Conservation (phyloP, 768 basidiomycete species). For the Boletus sp. region DNA sequence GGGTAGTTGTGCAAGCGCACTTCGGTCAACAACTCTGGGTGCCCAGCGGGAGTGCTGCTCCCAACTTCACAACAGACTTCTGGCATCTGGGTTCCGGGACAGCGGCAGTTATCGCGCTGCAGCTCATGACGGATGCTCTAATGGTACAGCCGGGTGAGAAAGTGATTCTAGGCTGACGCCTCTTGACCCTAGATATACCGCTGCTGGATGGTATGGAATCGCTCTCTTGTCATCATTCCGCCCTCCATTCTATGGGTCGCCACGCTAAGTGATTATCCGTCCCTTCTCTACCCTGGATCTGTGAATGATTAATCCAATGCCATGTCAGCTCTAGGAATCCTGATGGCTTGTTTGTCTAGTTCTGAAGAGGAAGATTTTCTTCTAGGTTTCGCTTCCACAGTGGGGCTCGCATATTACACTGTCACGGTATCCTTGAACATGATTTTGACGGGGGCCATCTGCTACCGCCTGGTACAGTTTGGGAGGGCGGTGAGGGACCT, state of each 20-base stretch:
- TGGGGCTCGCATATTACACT: slow-evolving; percentile 3
- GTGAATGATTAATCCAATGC: background rate
- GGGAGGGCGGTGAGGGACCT: background rate
- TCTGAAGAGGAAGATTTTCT: background rate
- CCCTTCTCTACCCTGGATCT: background rate
- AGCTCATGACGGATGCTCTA: slow-evolving; percentile 31
- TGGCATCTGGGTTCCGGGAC: slow-evolving; percentile 21
- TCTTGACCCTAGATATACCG: slow-evolving; percentile 33
- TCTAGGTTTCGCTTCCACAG: background rate
- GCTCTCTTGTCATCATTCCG: slow-evolving; percentile 4
- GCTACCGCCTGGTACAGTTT: slow-evolving; percentile 6
- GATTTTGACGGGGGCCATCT: slow-evolving; percentile 10
- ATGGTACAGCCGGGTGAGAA: slow-evolving; percentile 22
- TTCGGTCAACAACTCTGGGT: slow-evolving; percentile 32
- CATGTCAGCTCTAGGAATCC: slow-evolving; percentile 5
- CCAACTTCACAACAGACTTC: slow-evolving; percentile 14
- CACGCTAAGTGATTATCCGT: slow-evolving; percentile 11
- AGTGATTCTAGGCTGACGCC: background rate
- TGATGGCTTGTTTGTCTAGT: background rate
- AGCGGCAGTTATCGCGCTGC: slow-evolving; percentile 22
- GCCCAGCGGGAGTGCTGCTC: slow-evolving; percentile 27
- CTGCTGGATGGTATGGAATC: slow-evolving; percentile 34
- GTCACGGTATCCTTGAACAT: background rate
- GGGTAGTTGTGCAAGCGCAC: slow-evolving; percentile 10
- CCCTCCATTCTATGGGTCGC: slow-evolving; percentile 15